Evolutionary conservation across 2,329 filamentous ascomycete species (phyloP).

Genomic region (Trichoderma guizhouense): DNA sequence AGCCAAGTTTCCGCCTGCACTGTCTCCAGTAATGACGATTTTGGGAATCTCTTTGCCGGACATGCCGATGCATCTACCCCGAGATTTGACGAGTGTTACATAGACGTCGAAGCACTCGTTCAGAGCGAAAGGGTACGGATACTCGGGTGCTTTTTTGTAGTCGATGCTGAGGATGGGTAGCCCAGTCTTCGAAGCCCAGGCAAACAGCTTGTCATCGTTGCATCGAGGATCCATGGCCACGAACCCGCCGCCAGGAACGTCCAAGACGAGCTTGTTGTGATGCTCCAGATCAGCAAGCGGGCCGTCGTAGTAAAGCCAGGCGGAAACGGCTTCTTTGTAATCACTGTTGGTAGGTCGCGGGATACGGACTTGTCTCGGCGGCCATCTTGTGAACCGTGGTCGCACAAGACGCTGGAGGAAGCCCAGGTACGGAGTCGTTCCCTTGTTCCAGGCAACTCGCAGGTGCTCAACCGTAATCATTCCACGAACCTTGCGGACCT

Average conservation of each 20-base stretch:
- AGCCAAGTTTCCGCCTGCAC: slow-evolving; percentile 48
- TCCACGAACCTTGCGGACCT: slow-evolving; percentile 84
- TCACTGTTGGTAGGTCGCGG: slow-evolving; percentile 74
- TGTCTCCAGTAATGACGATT: slow-evolving; percentile 47
- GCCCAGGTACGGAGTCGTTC: slow-evolving; percentile 78
- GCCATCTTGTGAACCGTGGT: slow-evolving; percentile 75
- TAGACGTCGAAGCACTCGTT: slow-evolving; percentile 51
- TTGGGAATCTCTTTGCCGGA: slow-evolving; percentile 37
- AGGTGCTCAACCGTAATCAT: slow-evolving; percentile 88
- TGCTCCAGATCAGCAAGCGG: slow-evolving; percentile 72
- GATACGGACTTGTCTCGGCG: slow-evolving; percentile 79
- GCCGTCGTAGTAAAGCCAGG: slow-evolving; percentile 93
- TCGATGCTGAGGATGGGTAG: slow-evolving; percentile 88
- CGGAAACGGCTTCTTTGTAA: slow-evolving; percentile 78
- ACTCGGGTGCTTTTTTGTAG: slow-evolving; percentile 60
- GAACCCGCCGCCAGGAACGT: slow-evolving; percentile 91
- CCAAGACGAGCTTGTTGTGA: slow-evolving; percentile 75
- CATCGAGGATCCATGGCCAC: slow-evolving; percentile 95
- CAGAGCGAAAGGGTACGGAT: slow-evolving; percentile 46
- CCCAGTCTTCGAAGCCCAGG: slow-evolving; percentile 86
- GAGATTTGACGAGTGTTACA: slow-evolving; percentile 36
- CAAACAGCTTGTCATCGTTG: slow-evolving; percentile 89
- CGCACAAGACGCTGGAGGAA: slow-evolving; percentile 70
- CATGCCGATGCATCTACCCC: slow-evolving; percentile 43
- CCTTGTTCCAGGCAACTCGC: slow-evolving; percentile 92